phyloP scores from a whole-genome alignment of 768 basidiomycete genomes.

The Pholiota molesta region DNA sequence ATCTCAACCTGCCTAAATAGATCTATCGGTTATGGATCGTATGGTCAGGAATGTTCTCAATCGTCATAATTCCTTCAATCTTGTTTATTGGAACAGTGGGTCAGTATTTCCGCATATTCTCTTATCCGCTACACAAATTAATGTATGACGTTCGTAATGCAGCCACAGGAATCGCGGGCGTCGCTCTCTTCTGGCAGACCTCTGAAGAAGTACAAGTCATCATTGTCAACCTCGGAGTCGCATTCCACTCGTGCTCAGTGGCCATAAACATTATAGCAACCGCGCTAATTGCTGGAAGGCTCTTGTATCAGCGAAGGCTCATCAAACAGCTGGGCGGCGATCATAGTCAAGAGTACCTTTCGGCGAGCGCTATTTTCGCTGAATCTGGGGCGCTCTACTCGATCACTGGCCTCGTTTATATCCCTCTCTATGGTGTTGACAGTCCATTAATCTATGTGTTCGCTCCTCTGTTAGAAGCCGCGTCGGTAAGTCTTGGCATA shows the following conservation, averaged over 20 bases:
- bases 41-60: background rate
- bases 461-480: slow-evolving; percentile 10
- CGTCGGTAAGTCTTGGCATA: slow-evolving; percentile 3
- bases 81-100: background rate
- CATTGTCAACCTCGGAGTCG: slow-evolving; percentile 2
- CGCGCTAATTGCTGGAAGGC: slow-evolving; percentile 9
- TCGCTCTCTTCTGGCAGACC: background rate
- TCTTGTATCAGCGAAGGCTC: slow-evolving; percentile 12
- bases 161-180: background rate
- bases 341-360: slow-evolving; percentile 12
- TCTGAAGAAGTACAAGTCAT: background rate
- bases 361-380: slow-evolving; percentile 14
- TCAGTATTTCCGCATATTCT: background rate
- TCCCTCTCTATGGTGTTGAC: slow-evolving; percentile 11
- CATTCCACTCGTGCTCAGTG: slow-evolving; percentile 13
- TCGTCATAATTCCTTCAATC: background rate
- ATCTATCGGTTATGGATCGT: background rate
- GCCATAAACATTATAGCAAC: slow-evolving; percentile 14
- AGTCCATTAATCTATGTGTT: slow-evolving; percentile 11
- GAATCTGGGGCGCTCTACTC: slow-evolving; percentile 15
- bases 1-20: background rate
- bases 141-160: background rate
- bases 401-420: slow-evolving; percentile 12
- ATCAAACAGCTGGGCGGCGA: slow-evolving; percentile 10
- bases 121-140: background rate